Evolutionary conservation across 352 stramenopile genomes (phyloP).

Genomic region (Pythium phragmitis): DNA sequence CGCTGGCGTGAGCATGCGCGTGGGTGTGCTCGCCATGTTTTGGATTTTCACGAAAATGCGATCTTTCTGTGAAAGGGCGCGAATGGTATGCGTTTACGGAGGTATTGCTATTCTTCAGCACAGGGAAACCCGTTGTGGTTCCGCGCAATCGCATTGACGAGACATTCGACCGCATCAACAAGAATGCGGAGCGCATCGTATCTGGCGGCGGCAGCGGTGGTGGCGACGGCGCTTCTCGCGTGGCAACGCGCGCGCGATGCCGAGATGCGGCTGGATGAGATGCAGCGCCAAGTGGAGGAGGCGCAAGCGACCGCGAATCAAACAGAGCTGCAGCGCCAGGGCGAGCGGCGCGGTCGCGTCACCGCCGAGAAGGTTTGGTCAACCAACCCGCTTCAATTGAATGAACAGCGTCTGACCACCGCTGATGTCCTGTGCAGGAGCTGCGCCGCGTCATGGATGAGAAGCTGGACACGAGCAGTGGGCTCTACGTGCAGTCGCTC

Average conservation of each 20-base stretch:
- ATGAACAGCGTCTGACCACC: not conserved
- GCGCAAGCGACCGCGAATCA: slow-evolving; percentile 30
- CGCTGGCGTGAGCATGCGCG: slow-evolving; percentile 44
- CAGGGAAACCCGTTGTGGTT: not conserved
- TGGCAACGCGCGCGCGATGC: not conserved
- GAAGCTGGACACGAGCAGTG: slow-evolving; percentile 75
- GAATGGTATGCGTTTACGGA: not conserved
- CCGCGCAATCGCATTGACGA: not conserved
- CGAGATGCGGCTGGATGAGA: not conserved
- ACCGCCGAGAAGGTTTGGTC: slow-evolving; percentile 51
- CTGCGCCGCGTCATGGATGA: slow-evolving; percentile 68
- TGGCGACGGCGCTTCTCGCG: not conserved
- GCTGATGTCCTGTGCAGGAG: slow-evolving; percentile 33
- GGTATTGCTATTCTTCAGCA: not conserved
- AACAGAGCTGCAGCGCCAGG: slow-evolving; percentile 53
- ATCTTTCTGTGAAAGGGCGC: slow-evolving; percentile 1
- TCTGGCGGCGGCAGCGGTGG: slow-evolving; percentile 3
- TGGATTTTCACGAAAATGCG: not conserved
- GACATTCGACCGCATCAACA: not conserved
- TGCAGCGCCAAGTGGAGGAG: slow-evolving; percentile 25
- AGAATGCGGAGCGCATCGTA: slow-evolving; percentile 10
- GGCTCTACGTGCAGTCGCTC: slow-evolving; percentile 79
- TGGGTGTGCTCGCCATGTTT: slow-evolving; percentile 20
- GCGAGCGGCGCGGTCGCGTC: slow-evolving; percentile 63
- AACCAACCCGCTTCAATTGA: not conserved